Base-by-base conservation (phyloP, 345 rosid species). In the Heritiera fomes region DNA sequence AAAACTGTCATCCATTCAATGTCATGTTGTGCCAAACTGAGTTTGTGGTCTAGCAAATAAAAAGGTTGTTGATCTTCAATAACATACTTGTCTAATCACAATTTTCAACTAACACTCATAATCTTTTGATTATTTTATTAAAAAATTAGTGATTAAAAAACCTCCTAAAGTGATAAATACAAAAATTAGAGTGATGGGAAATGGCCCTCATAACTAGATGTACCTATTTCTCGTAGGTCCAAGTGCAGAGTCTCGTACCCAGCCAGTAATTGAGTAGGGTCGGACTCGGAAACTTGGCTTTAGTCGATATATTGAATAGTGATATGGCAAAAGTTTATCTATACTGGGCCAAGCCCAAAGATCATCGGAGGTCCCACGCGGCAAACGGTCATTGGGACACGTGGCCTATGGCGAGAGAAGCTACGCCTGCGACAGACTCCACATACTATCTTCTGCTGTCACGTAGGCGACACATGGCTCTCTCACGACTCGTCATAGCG, bases 161-260 rank as follows among this genome's bases (percentile, higher is more conserved):
- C 43, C 43, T 40, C n/a, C n/a, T n/a, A n/a, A n/a, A n/a, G n/a
- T n/a, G n/a, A n/a, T n/a, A n/a, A n/a, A 46, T 23, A 46, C 20
- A 28, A 68, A 38, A 17, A 45, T n/a, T 23, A n/a, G 15, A 67
- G 23, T 70, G 23, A 71, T 50, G 61, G 61, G 7, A 72, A 53
- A 17, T 72, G 47, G 49, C 43, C 63, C 30, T 45, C 15, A 4
- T 8, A 53, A 34, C 28, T 41, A 53, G 47, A 53, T 18, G 75
- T 40, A 53, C 58, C 43, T 50, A 50, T 47, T n/a, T 70, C 30
- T n/a, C 28, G 52, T 52, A 52, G 47, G 30, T 71, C 30, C 0
- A 34, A 71, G 61, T 17, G 76, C 76, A 53, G 23, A 34, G 46
- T 34, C 76, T 72, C 62, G 49, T 34, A 53, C 61, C 62, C 46